These are phyloP conservation scores for Yarrowia divulgata DNA, from an alignment of 805 yeast genomes.

Conservation along the genomic window DNA sequence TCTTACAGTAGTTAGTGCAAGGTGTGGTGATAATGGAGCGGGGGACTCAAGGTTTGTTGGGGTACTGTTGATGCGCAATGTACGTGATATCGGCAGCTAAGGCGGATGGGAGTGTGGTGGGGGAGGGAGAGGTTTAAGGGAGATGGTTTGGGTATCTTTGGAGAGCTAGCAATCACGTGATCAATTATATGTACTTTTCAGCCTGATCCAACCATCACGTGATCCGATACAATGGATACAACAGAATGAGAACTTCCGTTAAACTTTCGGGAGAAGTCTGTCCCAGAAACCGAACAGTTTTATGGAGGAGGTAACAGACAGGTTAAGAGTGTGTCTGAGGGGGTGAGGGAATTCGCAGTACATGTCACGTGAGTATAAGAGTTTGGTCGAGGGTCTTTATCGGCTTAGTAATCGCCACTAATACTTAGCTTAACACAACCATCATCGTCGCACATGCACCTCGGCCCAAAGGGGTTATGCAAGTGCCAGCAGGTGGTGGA, in stretches of 20 bases:
- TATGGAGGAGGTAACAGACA: background rate
- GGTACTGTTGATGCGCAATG: conserved; percentile 16
- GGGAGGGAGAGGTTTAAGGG: background rate
- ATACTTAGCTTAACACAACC: no score
- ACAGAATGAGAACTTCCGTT: background rate
- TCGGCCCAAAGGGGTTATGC: conserved; percentile 9
- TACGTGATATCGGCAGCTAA: conserved; percentile 2
- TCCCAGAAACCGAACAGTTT: background rate
- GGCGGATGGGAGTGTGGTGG: background rate
- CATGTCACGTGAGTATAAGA: background rate
- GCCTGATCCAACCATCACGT: no score
- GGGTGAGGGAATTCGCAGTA: background rate
- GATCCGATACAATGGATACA: background rate
- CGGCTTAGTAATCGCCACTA: background rate
- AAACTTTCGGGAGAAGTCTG: background rate
- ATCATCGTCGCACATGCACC: conserved; percentile 2
- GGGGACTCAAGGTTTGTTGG: conserved; percentile 27
- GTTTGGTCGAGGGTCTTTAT: no score
- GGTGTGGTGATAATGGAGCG: conserved; percentile 3
- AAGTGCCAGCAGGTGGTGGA: background rate
- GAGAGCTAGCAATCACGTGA: background rate
- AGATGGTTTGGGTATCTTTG: background rate
- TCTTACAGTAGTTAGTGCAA: background rate
- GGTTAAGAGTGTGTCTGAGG: background rate
- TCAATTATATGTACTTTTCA: no score